These are phyloP conservation scores for Elsinoe necatrix DNA, from an alignment of 2,329 filamentous ascomycete species.

Conservation along the genomic window DNA sequence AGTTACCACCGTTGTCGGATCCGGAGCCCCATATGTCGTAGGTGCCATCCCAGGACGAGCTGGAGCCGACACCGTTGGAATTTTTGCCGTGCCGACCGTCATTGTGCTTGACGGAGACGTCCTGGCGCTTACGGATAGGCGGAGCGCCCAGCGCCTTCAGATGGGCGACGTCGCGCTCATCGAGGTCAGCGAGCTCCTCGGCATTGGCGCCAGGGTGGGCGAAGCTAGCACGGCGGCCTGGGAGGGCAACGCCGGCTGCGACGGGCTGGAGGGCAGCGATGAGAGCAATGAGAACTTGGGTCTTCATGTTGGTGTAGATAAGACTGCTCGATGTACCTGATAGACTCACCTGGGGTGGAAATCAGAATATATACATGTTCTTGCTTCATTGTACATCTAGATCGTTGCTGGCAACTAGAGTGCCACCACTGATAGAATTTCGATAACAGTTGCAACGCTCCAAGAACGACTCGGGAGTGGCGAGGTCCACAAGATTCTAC, in stretches of 20 bases:
- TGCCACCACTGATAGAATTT: background rate
- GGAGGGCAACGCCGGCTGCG: slow-evolving; percentile 9
- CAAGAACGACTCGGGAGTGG: slow-evolving; percentile 8
- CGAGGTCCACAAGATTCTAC: background rate
- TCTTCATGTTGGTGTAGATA: background rate
- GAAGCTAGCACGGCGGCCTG: slow-evolving; percentile 8
- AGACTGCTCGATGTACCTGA: background rate
- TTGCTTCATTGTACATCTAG: background rate
- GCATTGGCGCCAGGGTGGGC: background rate
- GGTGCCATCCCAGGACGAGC: background rate
- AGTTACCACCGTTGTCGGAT: background rate
- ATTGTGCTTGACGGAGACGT: background rate
- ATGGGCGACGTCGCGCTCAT: background rate
- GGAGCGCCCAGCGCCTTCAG: background rate
- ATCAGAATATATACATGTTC: slow-evolving; percentile 1
- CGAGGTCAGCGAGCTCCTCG: background rate
- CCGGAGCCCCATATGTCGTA: slow-evolving; percentile 7
- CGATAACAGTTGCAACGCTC: slow-evolving; percentile 12
- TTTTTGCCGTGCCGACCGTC: too few relatives aligned
- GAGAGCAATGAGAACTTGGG: background rate
- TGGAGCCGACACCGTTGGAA: too few relatives aligned
- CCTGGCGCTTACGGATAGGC: background rate
- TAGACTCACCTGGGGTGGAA: background rate
- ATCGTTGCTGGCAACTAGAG: background rate
- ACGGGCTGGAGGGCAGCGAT: slow-evolving; percentile 2